Conservation (phyloP, 163 green algal genomes). For the Scenedesmus sp. region DNA sequence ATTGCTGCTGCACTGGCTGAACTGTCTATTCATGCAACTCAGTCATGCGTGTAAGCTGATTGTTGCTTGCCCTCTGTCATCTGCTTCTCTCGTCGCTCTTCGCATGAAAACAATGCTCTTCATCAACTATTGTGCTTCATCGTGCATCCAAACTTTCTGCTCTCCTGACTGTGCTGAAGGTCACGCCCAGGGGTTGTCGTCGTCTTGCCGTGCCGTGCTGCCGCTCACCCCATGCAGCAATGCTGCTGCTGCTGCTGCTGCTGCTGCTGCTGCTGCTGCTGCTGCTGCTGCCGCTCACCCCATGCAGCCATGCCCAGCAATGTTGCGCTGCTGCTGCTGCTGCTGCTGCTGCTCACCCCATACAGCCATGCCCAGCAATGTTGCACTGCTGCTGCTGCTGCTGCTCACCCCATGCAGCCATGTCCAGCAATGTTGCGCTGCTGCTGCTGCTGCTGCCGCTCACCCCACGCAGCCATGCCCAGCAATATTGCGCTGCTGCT, state of each 20-base stretch:
- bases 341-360: background rate
- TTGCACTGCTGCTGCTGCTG: background rate
- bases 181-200: background rate
- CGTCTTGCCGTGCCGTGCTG: too few relatives aligned
- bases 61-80: too few relatives aligned
- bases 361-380: slow-evolving; percentile 46
- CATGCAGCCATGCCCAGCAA: background rate
- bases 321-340: background rate
- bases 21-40: background rate
- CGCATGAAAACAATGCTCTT: background rate
- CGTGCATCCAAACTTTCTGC: too few relatives aligned
- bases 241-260: background rate
- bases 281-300: background rate
- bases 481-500: background rate
- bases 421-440: background rate
- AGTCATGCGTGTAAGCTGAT: too few relatives aligned
- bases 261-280: background rate
- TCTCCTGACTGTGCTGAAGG: too few relatives aligned
- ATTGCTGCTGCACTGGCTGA: background rate
- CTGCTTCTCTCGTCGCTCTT: too few relatives aligned
- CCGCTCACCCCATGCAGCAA: background rate
- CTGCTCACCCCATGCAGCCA: background rate
- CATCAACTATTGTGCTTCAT: too few relatives aligned
- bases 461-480: background rate
- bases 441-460: background rate